These are phyloP conservation scores for Chionographis japonica DNA, from an alignment of 106 monocot species.

Conservation along the genomic window DNA sequence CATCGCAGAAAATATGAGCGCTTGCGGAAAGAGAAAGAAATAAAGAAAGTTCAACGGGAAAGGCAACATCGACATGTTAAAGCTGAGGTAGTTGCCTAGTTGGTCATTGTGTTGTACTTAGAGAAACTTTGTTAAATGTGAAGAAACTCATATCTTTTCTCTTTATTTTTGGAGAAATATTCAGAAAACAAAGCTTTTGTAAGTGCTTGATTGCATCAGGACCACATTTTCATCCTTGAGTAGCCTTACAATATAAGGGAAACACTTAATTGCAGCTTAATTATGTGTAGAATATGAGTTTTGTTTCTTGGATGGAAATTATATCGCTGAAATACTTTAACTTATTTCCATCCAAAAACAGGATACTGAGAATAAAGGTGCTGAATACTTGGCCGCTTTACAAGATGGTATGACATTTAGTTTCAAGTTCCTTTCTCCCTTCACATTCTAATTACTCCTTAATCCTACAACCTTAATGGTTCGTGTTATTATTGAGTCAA, in stretches of 20 bases:
- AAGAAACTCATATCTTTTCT: background rate
- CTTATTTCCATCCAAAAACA: conserved; percentile 7
- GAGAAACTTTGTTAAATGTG: background rate
- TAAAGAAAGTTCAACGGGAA: conserved; percentile 42
- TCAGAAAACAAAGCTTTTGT: conserved; percentile 23
- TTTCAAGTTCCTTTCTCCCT: background rate
- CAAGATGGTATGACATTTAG: conserved; percentile 44
- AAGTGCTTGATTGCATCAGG: background rate
- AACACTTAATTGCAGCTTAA: background rate
- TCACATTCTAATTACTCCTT: background rate
- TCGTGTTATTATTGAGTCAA: no score
- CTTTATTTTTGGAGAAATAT: conserved; percentile 16
- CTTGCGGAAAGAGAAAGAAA: conserved; percentile 58
- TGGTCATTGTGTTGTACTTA: conserved; percentile 13
- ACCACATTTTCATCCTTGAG: background rate
- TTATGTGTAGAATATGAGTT: background rate
- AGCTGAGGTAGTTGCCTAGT: conserved; percentile 42
- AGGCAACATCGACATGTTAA: conserved; percentile 29
- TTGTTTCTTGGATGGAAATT: background rate
- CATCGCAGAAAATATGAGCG: conserved; percentile 72
- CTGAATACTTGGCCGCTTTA: conserved; percentile 28
- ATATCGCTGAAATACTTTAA: background rate
- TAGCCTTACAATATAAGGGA: no score
- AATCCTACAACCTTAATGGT: background rate
- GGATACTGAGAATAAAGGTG: conserved; percentile 26